phyloP scores from a whole-genome alignment of 768 basidiomycete genomes.

The Nidula microcarpa region DNA sequence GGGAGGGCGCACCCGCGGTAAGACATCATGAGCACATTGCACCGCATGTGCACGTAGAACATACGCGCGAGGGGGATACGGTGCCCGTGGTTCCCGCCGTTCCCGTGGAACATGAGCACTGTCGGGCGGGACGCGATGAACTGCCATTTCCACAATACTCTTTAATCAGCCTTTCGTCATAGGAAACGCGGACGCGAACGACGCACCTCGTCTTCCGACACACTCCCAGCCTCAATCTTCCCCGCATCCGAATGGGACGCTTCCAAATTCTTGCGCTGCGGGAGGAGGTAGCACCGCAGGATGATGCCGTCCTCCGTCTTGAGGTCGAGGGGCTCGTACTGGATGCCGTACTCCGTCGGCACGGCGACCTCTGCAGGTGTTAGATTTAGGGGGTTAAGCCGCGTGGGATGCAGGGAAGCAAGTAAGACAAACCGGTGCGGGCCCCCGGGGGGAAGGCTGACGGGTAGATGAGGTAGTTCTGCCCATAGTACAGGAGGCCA shows the following conservation, averaged over 20 bases:
- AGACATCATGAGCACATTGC: conserved; percentile 92
- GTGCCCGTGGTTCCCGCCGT: conserved; percentile 85
- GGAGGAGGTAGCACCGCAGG: conserved; percentile 75
- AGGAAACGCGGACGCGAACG: background rate
- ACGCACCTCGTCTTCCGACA: conserved; percentile 56
- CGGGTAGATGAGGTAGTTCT: conserved; percentile 89
- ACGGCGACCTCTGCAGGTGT: conserved; percentile 58
- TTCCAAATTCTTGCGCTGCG: conserved; percentile 51
- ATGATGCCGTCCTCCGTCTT: conserved; percentile 69
- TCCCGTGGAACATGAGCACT: conserved; percentile 91
- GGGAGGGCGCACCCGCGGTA: conserved; percentile 73
- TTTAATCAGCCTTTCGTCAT: background rate
- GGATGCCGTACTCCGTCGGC: conserved; percentile 67
- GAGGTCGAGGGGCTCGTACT: conserved; percentile 74
- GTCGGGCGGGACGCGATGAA: conserved; percentile 66
- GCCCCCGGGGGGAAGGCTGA: conserved; percentile 79
- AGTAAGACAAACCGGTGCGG: conserved; percentile 51
- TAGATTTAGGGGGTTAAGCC: background rate
- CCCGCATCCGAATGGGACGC: conserved; percentile 25
- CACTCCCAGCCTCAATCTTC: conserved; percentile 28
- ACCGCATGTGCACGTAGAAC: conserved; percentile 79
- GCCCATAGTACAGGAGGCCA: conserved; percentile 80
- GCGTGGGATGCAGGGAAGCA: background rate
- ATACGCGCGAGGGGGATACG: conserved; percentile 83
- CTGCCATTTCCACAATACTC: conserved; percentile 13